phyloP scores from a whole-genome alignment of 257 asterid species.

The Solanum sejunctum region DNA sequence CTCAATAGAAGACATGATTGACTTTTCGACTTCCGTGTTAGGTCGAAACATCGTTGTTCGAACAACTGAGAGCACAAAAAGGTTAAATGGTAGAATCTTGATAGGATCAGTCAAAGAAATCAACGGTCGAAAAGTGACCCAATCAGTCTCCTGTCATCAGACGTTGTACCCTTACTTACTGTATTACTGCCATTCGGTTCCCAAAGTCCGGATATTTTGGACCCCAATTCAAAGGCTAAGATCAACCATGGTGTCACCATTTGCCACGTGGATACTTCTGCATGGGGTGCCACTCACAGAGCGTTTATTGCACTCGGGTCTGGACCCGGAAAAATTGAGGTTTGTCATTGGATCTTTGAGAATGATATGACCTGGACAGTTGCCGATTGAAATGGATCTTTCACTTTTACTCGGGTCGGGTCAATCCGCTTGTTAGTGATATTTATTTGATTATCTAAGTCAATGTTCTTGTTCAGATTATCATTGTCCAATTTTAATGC shows the following conservation, averaged over 20 bases:
- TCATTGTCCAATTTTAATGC: neutral
- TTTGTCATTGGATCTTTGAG: slow-evolving; percentile 91
- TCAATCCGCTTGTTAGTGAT: slow-evolving; percentile 24
- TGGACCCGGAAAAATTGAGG: slow-evolving; percentile 72
- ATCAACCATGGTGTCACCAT: slow-evolving; percentile 77
- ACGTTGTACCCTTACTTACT: slow-evolving; percentile 65
- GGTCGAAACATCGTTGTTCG: slow-evolving; percentile 54
- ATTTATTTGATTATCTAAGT: neutral
- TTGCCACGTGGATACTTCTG: slow-evolving; percentile 66
- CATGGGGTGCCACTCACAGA: slow-evolving; percentile 78
- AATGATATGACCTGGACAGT: slow-evolving; percentile 76
- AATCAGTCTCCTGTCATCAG: slow-evolving; percentile 84
- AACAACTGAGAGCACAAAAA: slow-evolving; percentile 35
- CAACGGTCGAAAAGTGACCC: slow-evolving; percentile 60
- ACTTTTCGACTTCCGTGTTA: slow-evolving; percentile 57
- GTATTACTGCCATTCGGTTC: slow-evolving; percentile 90
- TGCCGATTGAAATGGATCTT: slow-evolving; percentile 19
- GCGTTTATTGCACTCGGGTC: slow-evolving; percentile 70
- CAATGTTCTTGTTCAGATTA: neutral
- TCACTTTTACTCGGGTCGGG: neutral
- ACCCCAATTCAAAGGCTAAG: slow-evolving; percentile 31
- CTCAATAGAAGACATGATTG: slow-evolving; percentile 82
- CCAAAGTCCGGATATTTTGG: slow-evolving; percentile 68
- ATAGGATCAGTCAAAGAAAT: slow-evolving; percentile 47
- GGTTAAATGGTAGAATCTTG: slow-evolving; percentile 32